Base-by-base conservation (phyloP, 805 yeast species). In the Kurtzmaniella cleridarum region DNA sequence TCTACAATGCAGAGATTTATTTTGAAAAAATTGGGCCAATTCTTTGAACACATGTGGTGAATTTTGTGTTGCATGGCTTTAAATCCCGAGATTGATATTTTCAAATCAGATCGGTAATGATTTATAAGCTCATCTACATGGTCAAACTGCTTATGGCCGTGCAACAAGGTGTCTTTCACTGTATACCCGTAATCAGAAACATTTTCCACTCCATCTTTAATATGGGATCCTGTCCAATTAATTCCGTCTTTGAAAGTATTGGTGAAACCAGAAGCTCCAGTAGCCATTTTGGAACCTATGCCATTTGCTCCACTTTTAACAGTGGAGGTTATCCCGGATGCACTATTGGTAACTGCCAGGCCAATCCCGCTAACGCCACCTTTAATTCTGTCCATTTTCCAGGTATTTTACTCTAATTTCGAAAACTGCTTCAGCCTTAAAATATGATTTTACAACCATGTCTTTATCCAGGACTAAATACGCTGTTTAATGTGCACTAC, bases 71-170 rank as follows among this genome's bases (percentile, higher is more conserved):
- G 43, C 14, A 75, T 43, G 41, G 59, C 75, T 34, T 64, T 63
- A 29, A 76, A 50, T 1, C 77, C 80, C 15, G 68, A 65, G 24
- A 67, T 52, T 1, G 74, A 59, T 4, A 57, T 49, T 36, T 62
- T 57, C 8, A 73, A 46, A 44, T 73, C 77, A 41, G 68, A 64
- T 39, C 65, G 66, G 62, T 75, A 73, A 34, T 60, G 61, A n/a
- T 49, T 45, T 9, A 71, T 54, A 11, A 60, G 45, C 27, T 62
- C 64, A 46, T 73, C 77, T 40, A 69, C 74, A 3, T 46, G 40
- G 38, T 53, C 55, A 23, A 42, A 43, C 23, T 45, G 48, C 36
- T 43, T 46, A 13, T 30, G 13, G 35, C 44, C 10, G 29, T 36
- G 35, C 15, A 47, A 32, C 14, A 45, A 20, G 34, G 45, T 45